Conservation (phyloP, 768 basidiomycete species). For the Boletus reticuloceps region DNA sequence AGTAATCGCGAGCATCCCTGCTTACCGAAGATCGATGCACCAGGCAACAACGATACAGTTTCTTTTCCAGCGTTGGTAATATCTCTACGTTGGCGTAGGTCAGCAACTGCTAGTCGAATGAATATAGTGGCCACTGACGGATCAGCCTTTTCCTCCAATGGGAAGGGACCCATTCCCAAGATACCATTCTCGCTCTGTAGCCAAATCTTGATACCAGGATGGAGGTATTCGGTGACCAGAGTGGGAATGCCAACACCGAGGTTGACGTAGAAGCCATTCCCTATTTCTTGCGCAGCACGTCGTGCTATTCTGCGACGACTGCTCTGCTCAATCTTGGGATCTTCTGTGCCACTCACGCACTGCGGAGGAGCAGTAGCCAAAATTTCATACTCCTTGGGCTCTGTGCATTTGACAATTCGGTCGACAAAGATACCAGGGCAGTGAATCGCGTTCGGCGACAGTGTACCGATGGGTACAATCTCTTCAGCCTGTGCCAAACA, state of each 20-base stretch:
- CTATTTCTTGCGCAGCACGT: constrained; percentile 84
- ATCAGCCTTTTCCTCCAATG: constrained; percentile 72
- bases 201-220: constrained; percentile 71
- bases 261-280: constrained; percentile 83
- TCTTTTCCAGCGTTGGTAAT: constrained; percentile 93
- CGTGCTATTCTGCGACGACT: constrained; percentile 71
- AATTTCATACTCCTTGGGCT: constrained; percentile 74
- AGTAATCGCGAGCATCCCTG: constrained; percentile 44
- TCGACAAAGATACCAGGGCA: constrained; percentile 82
- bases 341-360: constrained; percentile 36
- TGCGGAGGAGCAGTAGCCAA: constrained; percentile 55
- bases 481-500: constrained; percentile 64
- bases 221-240: constrained; percentile 73
- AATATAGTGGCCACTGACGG: constrained; percentile 48
- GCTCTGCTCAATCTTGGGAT: constrained; percentile 49
- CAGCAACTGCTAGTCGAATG: constrained; percentile 1
- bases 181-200: constrained; percentile 89
- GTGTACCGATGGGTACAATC: constrained; percentile 75
- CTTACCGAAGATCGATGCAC: constrained; percentile 84
- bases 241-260: constrained; percentile 91
- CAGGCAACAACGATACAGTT: constrained; percentile 86
- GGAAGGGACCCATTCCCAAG: constrained; percentile 84
- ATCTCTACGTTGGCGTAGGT: constrained; percentile 57
- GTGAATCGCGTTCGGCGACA: constrained; percentile 82
- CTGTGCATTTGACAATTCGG: constrained; percentile 74